Conservation (phyloP, 2,329 filamentous ascomycete genomes). For the Ophiocordyceps camponoti-floridani region DNA sequence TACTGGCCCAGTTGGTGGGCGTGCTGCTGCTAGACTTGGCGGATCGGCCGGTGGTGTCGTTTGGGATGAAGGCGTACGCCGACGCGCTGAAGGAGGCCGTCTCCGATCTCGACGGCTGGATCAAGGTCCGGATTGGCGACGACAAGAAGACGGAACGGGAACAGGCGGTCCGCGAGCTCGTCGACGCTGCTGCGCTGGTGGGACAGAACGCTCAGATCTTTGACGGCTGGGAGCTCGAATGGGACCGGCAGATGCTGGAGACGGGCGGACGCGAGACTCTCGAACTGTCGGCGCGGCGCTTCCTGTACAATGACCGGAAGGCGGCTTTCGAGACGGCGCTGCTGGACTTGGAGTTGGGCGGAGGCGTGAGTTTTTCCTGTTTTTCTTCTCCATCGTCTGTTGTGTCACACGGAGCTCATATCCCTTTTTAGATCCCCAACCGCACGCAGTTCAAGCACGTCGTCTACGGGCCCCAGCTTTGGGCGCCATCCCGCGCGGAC, state of each 20-base stretch:
- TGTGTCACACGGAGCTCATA: not conserved
- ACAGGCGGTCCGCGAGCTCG: slow-evolving; percentile 13
- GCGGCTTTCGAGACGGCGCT: slow-evolving; percentile 67
- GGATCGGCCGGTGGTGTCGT: slow-evolving; percentile 65
- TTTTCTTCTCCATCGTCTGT: not conserved
- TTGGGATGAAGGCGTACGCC: slow-evolving; percentile 63
- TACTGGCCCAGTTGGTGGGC: slow-evolving; percentile 63
- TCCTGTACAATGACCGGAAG: slow-evolving; percentile 65
- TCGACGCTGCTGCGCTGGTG: slow-evolving; percentile 43
- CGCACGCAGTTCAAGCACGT: slow-evolving; percentile 90
- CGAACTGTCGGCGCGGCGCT: slow-evolving; percentile 45
- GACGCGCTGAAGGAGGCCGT: slow-evolving; percentile 45
- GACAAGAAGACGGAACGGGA: not conserved
- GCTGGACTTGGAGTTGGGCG: slow-evolving; percentile 53
- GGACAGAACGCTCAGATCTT: slow-evolving; percentile 36
- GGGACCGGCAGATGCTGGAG: slow-evolving; percentile 55
- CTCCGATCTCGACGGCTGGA: slow-evolving; percentile 48
- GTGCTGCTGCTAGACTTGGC: slow-evolving; percentile 73
- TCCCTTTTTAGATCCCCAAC: slow-evolving; percentile 46
- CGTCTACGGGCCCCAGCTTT: slow-evolving; percentile 67
- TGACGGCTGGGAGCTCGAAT: slow-evolving; percentile 56
- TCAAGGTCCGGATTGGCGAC: slow-evolving; percentile 16
- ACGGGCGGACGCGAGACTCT: slow-evolving; percentile 61
- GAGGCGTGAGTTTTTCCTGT: slow-evolving; percentile 49
- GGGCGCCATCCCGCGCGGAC: slow-evolving; percentile 30